A percentile compares a stretch with the other conserved stretches of the same genome.
Evolutionary conservation across 371 early-diverging fungal genomes (phyloP).

Genomic region (Haplosporangium sp.): DNA sequence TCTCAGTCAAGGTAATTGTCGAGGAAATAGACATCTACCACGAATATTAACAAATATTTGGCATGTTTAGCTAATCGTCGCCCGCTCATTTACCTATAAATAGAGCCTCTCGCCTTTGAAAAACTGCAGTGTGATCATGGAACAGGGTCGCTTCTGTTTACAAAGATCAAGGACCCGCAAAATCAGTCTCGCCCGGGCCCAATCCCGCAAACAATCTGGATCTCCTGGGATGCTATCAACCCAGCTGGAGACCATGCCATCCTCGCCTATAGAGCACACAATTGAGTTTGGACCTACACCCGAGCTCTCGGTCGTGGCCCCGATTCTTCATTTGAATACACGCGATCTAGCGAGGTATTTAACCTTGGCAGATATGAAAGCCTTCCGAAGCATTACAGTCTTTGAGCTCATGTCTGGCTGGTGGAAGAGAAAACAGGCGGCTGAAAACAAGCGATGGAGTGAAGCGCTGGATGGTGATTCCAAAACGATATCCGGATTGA

Average conservation of each 20-base stretch:
- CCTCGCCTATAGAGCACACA: neutral
- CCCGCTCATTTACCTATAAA: neutral
- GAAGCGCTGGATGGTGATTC: neutral
- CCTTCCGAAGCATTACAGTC: slow-evolving; percentile 57
- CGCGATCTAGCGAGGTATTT: slow-evolving; percentile 61
- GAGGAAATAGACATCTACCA: neutral
- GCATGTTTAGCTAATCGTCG: neutral
- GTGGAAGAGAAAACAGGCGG: slow-evolving; percentile 43
- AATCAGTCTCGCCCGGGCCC: slow-evolving; percentile 27
- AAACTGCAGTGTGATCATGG: slow-evolving; percentile 54
- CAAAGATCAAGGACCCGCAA: slow-evolving; percentile 50
- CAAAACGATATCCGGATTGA: slow-evolving; percentile 4
- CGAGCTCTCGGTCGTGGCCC: slow-evolving; percentile 25
- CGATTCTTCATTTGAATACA: slow-evolving; percentile 55
- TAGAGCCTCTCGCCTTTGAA: slow-evolving; percentile 45
- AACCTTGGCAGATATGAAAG: slow-evolving; percentile 59
- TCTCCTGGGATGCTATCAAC: slow-evolving; percentile 7
- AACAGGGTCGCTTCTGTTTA: slow-evolving; percentile 49
- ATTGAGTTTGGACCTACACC: slow-evolving; percentile 41
- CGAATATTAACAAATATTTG: neutral
- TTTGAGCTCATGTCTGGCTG: slow-evolving; percentile 59
- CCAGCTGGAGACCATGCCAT: neutral
- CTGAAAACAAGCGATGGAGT: slow-evolving; percentile 18
- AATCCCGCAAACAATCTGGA: slow-evolving; percentile 3
- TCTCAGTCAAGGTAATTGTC: slow-evolving; percentile 46